phyloP scores from a whole-genome alignment of 176 grass and related monocot species.

The Oryza nivara region DNA sequence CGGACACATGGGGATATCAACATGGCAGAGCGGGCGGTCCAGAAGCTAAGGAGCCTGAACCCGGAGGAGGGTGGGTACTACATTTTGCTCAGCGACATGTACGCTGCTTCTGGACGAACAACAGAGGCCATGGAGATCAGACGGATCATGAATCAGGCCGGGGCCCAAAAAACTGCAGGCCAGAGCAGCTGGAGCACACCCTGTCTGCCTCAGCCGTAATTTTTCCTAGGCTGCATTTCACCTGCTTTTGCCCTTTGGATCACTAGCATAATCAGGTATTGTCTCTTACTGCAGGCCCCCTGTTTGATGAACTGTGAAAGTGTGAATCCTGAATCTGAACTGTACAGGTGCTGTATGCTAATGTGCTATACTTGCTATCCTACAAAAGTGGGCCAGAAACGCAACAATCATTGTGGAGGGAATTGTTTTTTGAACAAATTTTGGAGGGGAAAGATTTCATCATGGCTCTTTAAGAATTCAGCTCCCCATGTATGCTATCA shows the following conservation, averaged over 20 bases:
- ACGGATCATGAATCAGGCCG: conserved; percentile 37
- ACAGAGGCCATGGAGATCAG: conserved; percentile 55
- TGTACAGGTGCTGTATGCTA: conserved; percentile 15
- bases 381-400: neutral
- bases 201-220: conserved; percentile 18
- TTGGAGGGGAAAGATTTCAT: neutral
- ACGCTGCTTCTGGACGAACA: conserved; percentile 36
- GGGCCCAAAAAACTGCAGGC: conserved; percentile 55
- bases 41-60: conserved; percentile 55
- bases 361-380: neutral
- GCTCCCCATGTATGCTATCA: neutral
- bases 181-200: conserved; percentile 41
- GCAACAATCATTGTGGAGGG: neutral
- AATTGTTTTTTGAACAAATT: neutral
- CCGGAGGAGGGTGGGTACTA: conserved; percentile 59
- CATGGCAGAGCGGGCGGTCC: conserved; percentile 54
- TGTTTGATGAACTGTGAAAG: neutral
- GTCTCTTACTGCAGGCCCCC: neutral
- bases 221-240: neutral
- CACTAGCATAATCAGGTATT: conserved; percentile 54
- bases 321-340: neutral
- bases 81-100: conserved; percentile 58
- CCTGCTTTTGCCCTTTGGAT: neutral
- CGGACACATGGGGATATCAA: conserved; percentile 52
- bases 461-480: neutral